phyloP scores from a whole-genome alignment of 352 stramenopile species.

The Globisporangium yorkense region DNA sequence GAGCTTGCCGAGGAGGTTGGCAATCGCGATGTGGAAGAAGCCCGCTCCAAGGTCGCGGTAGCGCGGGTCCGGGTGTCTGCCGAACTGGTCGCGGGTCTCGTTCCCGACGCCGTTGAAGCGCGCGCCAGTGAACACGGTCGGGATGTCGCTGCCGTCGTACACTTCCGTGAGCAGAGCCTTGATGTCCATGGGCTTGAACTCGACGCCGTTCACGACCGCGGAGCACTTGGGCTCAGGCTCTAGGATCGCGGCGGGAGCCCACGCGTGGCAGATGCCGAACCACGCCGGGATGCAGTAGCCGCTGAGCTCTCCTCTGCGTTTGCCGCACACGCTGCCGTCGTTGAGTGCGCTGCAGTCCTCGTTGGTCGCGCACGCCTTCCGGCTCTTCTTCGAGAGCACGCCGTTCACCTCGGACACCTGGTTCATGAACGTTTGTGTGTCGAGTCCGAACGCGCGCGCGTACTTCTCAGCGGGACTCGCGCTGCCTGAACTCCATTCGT shows the following conservation, averaged over 20 bases:
- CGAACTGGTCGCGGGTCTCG: slow-evolving; percentile 31
- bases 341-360: slow-evolving; percentile 8
- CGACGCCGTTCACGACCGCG: slow-evolving; percentile 36
- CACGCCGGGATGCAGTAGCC: slow-evolving; percentile 44
- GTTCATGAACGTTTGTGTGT: slow-evolving; percentile 19
- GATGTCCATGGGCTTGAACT: slow-evolving; percentile 40
- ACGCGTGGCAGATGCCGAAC: slow-evolving; percentile 51
- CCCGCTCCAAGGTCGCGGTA: slow-evolving; percentile 47
- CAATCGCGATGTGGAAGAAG: slow-evolving; percentile 38
- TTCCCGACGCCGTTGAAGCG: slow-evolving; percentile 27
- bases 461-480: slow-evolving; percentile 24
- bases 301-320: slow-evolving; percentile 15
- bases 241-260: slow-evolving; percentile 27
- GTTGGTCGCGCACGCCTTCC: slow-evolving; percentile 3
- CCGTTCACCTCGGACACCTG: slow-evolving; percentile 15
- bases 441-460: slow-evolving; percentile 15
- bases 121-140: slow-evolving; percentile 32
- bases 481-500: slow-evolving; percentile 18
- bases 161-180: slow-evolving; percentile 37
- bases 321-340: slow-evolving; percentile 27
- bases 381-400: slow-evolving; percentile 8
- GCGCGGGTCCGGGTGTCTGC: slow-evolving; percentile 26
- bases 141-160: slow-evolving; percentile 27
- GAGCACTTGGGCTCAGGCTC: slow-evolving; percentile 38
- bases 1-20: slow-evolving; percentile 37